Base-by-base conservation (phyloP, 768 basidiomycete species). In the Hypsizygus marmoreus region DNA sequence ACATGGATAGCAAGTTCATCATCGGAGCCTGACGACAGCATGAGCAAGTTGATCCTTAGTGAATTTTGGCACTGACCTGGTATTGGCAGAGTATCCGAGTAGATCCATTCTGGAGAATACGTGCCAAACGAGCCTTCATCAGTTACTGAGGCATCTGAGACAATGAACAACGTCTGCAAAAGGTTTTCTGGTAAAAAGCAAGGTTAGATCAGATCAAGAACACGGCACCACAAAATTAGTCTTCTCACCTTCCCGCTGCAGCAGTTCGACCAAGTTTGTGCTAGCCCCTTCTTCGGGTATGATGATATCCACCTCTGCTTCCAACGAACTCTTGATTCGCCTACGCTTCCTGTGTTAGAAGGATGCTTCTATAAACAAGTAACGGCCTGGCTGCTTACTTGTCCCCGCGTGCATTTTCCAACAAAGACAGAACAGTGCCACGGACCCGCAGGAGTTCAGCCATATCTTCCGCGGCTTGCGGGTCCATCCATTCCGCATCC, bases 141-240 rank as follows among this genome's bases (percentile, higher is more conserved):
- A 0, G 63, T 65, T 6, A 92, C 47, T 5, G 65, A 68, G 11
- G 78, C 87, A 43, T 88, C 76, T 1, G 92, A 94, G 2, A 91
- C 86, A 41, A 90, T 88, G 65, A 91, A 92, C 4, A 95, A 70
- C 0, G 81, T 84, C 57, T 82, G 83, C 19, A 95, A 66, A 47
- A 82, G 75, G 13, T 65, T 58, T 58, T 78, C 91, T 91, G 56
- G n/a, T 14, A 17, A n/a, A 13, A 28, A 25, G 14, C 31, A 40
- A 40, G 10, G 28, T 23, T 23, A 17, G n/a, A n/a, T n/a, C n/a
- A n/a, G n/a, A n/a, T n/a, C n/a, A n/a, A n/a, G n/a, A n/a, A n/a
- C n/a, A n/a, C n/a, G n/a, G n/a, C n/a, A n/a, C n/a, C n/a, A n/a
- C n/a, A n/a, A n/a, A n/a, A n/a, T n/a, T n/a, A 34, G 20, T 49